Percentiles rank a stretch among this genome's conserved stretches.
Conservation (phyloP, 768 basidiomycete species). For the Rhodotorula graminis region DNA sequence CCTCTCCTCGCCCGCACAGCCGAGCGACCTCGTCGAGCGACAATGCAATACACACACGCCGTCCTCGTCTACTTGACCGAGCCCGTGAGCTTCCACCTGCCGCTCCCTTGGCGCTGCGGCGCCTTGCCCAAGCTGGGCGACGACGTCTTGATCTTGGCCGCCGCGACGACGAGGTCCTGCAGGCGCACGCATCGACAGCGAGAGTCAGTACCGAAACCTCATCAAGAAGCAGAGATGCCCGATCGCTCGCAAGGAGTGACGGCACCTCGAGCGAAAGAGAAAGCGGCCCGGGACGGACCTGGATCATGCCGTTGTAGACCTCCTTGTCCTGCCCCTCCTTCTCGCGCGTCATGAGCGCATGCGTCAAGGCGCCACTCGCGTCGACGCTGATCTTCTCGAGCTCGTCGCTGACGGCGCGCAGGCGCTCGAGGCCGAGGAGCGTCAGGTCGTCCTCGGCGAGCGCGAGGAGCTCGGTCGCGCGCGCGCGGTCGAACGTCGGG, state of each 20-base stretch:
- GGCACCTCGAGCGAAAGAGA: too few species aligned
- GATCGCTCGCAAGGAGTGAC: too few species aligned
- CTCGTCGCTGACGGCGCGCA: slow-evolving; percentile 17
- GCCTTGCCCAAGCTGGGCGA: not conserved
- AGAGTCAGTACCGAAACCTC: too few species aligned
- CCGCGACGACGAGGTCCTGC: slow-evolving; percentile 35
- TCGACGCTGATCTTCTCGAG: slow-evolving; percentile 33
- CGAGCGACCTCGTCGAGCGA: too few species aligned
- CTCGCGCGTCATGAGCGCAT: slow-evolving; percentile 34
- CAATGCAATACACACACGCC: not conserved
- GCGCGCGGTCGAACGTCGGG: slow-evolving; percentile 21
- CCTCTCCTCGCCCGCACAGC: too few species aligned
- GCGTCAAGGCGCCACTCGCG: slow-evolving; percentile 34
- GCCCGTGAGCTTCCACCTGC: slow-evolving; percentile 9
- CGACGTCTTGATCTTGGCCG: slow-evolving; percentile 36
- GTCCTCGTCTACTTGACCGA: not conserved
- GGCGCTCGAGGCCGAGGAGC: slow-evolving; percentile 13
- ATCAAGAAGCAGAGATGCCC: too few species aligned
- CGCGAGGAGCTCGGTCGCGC: slow-evolving; percentile 12
- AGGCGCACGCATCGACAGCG: too few species aligned
- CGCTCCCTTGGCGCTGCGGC: slow-evolving; percentile 20
- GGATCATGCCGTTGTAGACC: slow-evolving; percentile 40
- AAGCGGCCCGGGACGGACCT: slow-evolving; percentile 12
- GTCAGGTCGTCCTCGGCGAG: slow-evolving; percentile 27
- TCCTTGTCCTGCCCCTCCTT: slow-evolving; percentile 37